Evolutionary conservation across 768 basidiomycete species (phyloP).

Genomic region (Lactarius akahatsu): DNA sequence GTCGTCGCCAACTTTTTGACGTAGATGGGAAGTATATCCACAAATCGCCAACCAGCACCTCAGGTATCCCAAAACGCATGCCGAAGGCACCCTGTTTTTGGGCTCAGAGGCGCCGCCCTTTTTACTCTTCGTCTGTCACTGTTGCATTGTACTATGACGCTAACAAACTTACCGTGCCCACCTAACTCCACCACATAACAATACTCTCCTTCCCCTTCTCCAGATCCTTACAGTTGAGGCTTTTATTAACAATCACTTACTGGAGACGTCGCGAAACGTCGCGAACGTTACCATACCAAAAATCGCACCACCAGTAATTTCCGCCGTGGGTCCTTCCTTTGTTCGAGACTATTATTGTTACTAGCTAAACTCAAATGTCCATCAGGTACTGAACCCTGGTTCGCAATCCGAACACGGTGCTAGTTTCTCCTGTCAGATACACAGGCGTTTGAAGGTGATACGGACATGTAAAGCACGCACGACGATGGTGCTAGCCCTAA

Average conservation of each 20-base stretch:
- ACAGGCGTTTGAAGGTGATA: background rate
- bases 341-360: background rate
- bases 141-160: background rate
- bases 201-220: background rate
- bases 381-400: no score
- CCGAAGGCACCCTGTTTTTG: background rate
- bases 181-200: background rate
- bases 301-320: slow-evolving; percentile 7
- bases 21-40: slow-evolving; percentile 2
- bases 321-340: background rate
- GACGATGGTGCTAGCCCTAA: background rate
- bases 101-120: background rate
- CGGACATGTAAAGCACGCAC: background rate
- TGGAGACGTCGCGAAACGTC: background rate
- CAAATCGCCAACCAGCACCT: background rate
- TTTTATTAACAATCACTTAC: slow-evolving; percentile 13
- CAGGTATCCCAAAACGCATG: background rate
- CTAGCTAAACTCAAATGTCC: background rate
- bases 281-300: background rate
- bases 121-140: slow-evolving; percentile 11
- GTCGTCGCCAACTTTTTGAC: background rate
- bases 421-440: background rate
- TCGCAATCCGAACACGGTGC: background rate
- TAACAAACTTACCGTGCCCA: background rate
- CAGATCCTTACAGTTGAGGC: background rate